Conservation (phyloP, 2,329 filamentous ascomycete species). For the Amphichorda felina region DNA sequence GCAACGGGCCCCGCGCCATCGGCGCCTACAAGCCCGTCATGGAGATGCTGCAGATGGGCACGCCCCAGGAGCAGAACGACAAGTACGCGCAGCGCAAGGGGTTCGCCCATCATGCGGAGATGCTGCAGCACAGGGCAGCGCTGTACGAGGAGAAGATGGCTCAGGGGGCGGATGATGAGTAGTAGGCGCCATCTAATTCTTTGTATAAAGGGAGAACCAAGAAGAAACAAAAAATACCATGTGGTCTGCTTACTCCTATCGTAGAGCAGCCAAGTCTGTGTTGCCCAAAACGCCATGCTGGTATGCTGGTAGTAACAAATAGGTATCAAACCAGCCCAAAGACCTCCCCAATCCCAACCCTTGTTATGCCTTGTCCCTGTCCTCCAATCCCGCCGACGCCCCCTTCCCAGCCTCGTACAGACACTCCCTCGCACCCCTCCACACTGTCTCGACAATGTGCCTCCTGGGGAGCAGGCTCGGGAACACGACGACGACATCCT, state of each 20-base stretch:
- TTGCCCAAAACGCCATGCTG: conserved; percentile 1
- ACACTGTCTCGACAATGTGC: conserved; percentile 73
- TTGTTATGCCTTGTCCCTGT: conserved; percentile 4
- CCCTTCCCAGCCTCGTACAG: conserved; percentile 48
- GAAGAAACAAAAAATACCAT: neutral
- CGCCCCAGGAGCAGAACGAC: conserved; percentile 45
- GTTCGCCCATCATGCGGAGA: conserved; percentile 37
- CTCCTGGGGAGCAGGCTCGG: conserved; percentile 65
- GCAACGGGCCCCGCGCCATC: conserved; percentile 33
- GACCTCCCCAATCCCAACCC: no score
- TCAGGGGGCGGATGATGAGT: conserved; percentile 10
- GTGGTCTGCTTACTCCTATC: neutral
- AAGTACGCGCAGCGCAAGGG: conserved; percentile 51
- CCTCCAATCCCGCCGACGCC: conserved; percentile 7
- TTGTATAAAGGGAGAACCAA: no score
- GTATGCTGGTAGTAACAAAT: no score
- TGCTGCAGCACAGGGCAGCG: conserved; percentile 22
- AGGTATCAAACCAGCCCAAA: no score
- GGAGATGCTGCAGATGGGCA: conserved; percentile 33
- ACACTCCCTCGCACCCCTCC: conserved; percentile 74
- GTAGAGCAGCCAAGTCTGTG: no score
- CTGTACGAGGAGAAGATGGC: conserved; percentile 14
- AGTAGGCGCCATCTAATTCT: conserved; percentile 5
- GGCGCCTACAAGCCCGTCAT: conserved; percentile 45
- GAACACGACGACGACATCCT: conserved; percentile 89